phyloP scores from a whole-genome alignment of 345 rosid genomes.

The Lepidium aucheri region DNA sequence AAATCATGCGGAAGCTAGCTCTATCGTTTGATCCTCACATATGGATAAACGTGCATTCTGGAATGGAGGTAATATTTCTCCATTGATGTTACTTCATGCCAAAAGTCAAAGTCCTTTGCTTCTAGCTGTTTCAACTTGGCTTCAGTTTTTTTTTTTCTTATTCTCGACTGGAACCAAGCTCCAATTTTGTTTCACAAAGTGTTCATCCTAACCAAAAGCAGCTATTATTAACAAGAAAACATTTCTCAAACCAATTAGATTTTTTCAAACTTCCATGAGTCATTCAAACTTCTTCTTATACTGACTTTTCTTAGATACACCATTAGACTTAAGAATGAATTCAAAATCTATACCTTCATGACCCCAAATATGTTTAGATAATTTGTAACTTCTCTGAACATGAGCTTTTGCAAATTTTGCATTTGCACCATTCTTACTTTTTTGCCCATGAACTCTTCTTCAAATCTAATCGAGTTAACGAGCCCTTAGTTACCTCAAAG shows the following conservation, averaged over 20 bases:
- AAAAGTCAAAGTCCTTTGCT: not conserved
- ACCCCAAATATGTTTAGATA: slow-evolving; percentile 33
- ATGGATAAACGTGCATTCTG: slow-evolving; percentile 97
- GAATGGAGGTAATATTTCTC: slow-evolving; percentile 61
- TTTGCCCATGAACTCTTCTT: slow-evolving; percentile 22
- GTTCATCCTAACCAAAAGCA: not conserved
- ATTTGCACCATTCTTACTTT: slow-evolving; percentile 3
- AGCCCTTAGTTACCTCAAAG: slow-evolving; percentile 14
- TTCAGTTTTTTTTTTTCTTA: not conserved
- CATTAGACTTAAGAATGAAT: not conserved
- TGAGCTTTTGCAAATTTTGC: slow-evolving; percentile 18
- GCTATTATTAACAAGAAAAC: not conserved
- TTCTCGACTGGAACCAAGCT: not conserved
- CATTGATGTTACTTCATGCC: not conserved
- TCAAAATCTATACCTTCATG: not conserved
- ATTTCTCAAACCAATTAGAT: not conserved
- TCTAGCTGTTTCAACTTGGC: not conserved
- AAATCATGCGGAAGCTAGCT: slow-evolving; percentile 87
- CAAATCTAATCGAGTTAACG: slow-evolving; percentile 35
- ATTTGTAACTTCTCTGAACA: slow-evolving; percentile 9
- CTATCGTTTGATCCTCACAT: slow-evolving; percentile 86
- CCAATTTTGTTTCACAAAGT: not conserved
- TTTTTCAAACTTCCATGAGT: not conserved
- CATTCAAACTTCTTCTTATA: not conserved
- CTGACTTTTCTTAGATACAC: not conserved